Conservation (phyloP, 768 basidiomycete species). For the Phanerochaete carnosa region DNA sequence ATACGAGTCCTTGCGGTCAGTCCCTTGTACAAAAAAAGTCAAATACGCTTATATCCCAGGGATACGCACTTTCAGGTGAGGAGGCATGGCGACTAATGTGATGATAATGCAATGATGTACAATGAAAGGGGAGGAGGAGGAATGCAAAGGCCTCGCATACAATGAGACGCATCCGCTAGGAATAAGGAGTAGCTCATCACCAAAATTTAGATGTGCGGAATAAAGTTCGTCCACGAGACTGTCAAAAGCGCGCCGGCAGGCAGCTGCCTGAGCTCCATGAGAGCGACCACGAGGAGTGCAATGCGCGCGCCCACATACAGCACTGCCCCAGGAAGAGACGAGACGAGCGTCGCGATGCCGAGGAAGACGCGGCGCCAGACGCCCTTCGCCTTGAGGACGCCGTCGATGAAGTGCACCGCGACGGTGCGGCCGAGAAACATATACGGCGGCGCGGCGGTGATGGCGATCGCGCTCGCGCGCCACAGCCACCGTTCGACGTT, state of each 20-base stretch:
- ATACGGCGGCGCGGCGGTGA: background rate
- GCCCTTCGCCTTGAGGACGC: background rate
- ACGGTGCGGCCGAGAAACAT: background rate
- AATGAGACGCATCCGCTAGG: too few relatives aligned
- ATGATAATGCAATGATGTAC: too few relatives aligned
- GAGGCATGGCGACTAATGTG: too few relatives aligned
- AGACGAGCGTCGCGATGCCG: background rate
- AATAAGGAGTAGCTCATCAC: too few relatives aligned
- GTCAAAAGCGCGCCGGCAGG: background rate
- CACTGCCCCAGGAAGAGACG: background rate
- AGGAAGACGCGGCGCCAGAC: background rate
- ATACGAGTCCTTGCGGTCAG: too few relatives aligned
- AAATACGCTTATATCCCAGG: too few relatives aligned
- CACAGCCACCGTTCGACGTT: background rate
- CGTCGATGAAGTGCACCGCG: background rate
- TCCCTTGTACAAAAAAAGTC: too few relatives aligned
- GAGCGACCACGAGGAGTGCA: background rate
- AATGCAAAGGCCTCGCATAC: too few relatives aligned
- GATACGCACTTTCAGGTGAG: too few relatives aligned
- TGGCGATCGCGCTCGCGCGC: background rate
- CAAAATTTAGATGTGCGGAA: background rate
- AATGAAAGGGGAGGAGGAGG: too few relatives aligned
- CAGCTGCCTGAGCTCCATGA: background rate
- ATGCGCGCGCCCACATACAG: background rate
- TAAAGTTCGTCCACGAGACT: background rate